Evolutionary conservation across 352 stramenopile species (phyloP), one percentile per base, ranked within the genome.

Genomic region (Blastocystis sp.): DNA sequence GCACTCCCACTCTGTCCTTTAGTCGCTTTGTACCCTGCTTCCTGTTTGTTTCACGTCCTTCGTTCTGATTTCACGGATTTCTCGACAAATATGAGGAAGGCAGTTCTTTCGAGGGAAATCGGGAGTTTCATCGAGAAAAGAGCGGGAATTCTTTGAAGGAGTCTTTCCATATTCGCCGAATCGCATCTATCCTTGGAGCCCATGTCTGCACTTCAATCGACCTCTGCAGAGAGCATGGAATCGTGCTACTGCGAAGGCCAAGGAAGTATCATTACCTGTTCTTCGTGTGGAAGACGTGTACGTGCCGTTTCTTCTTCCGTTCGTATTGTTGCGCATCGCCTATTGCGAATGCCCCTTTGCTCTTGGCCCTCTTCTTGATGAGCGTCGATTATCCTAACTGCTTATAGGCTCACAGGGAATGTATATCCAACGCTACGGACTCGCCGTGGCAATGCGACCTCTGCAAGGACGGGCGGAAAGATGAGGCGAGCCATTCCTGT

Each of bases 161-260:
- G 28, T 34, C 28, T 34, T 34, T 34, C 28, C 28, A 34, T 34
- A 34, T 34, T 34, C 48, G 48, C 48, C 14, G 5, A 56, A 17
- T 56, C 14, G 48, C 48, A 14, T 56, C 48, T 7, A 56, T 56
- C 14, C 5, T 14, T 14, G 48, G 14, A 7, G 14, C 5, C 48
- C 5, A 56, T 56, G 48, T 56, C 48, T 14, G 5, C 17, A 34
- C 62, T 40, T 79, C 23, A 60, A 79, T 34, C 2, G 14, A 2
- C 2, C n/a, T 17, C 10, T 17, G 45, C 23, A 19, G 14, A 40
- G 34, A 48, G 62, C 56, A 10, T 43, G 14, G 21, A 79, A 38
- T 14, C 41, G 21, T 79, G 69, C 38, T 79, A 79, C 14, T 79
- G 69, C 52, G 69, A 79, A 43, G 69, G 28, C 7, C 17, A 45